These are phyloP conservation scores for Suillus spraguei DNA, from an alignment of 768 basidiomycete genomes.

Conservation along the genomic window DNA sequence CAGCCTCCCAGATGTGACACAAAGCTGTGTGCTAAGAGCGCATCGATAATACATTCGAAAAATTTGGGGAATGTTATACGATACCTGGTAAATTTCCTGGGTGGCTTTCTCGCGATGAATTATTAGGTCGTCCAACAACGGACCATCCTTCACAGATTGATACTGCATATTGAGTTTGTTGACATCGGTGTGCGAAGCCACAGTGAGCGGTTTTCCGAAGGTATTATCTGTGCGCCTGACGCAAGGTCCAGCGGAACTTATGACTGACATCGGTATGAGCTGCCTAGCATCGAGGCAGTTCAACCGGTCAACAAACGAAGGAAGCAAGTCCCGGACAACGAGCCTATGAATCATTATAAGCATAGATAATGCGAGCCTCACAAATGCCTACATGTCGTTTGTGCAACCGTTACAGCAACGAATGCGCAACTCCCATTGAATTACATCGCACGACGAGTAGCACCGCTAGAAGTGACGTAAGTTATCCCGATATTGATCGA, in stretches of 20 bases:
- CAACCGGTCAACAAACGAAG: neutral
- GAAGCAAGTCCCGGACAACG: neutral
- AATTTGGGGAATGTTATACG: neutral
- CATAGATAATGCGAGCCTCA: neutral
- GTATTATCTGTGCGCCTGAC: neutral
- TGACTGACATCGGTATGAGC: neutral
- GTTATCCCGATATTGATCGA: neutral
- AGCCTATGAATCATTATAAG: neutral
- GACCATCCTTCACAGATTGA: neutral
- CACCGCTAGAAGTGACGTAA: neutral
- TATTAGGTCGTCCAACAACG: neutral
- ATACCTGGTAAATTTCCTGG: neutral
- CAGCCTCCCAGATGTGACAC: slow-evolving; percentile 1
- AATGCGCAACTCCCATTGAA: neutral
- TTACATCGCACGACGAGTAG: neutral
- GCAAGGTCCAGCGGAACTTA: neutral
- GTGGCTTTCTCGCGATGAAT: neutral
- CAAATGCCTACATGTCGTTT: neutral
- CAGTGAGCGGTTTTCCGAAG: neutral
- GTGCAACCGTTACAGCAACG: slow-evolving; percentile 1
- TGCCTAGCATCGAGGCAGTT: neutral
- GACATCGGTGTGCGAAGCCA: neutral
- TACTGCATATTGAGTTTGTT: neutral
- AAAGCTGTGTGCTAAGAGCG: neutral
- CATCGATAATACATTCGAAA: neutral